Percentiles rank a stretch among this genome's conserved stretches.
Conservation (phyloP, 257 asterid genomes). For the Mitragyna speciosa region DNA sequence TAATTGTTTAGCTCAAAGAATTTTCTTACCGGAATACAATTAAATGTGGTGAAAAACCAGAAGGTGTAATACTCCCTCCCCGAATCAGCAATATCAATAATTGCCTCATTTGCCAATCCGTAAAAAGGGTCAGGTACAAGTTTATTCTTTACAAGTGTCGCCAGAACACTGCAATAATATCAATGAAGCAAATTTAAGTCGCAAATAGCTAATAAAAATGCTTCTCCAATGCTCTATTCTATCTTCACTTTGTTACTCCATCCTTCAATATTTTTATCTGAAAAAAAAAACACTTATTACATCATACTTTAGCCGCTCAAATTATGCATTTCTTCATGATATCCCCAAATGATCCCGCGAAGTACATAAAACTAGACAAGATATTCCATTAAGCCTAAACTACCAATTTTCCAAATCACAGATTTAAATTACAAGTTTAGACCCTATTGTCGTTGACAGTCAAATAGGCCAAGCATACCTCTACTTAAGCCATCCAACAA, state of each 20-base stretch:
- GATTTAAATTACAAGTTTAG: constrained; percentile 8
- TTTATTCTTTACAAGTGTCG: constrained; percentile 81
- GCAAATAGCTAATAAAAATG: background rate
- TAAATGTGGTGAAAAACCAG: constrained; percentile 86
- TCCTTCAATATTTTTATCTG: background rate
- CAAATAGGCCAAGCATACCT: background rate
- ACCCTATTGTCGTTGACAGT: background rate
- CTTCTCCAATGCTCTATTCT: background rate
- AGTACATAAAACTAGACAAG: background rate
- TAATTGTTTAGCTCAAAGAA: constrained; percentile 10
- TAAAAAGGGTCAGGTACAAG: constrained; percentile 90
- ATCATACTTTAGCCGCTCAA: background rate
- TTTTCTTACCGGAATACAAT: constrained; percentile 70
- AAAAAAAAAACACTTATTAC: background rate
- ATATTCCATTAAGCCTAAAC: background rate
- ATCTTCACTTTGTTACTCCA: background rate
- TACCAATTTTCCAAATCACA: background rate
- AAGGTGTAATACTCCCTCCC: constrained; percentile 93
- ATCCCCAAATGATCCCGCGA: background rate
- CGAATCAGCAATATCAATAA: constrained; percentile 80
- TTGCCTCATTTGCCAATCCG: constrained; percentile 81
- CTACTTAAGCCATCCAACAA: background rate
- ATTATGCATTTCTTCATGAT: background rate
- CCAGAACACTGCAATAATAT: constrained; percentile 64
- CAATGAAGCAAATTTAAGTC: background rate